Conservation (phyloP, 2,329 filamentous ascomycete genomes). For the Fusarium algeriense region DNA sequence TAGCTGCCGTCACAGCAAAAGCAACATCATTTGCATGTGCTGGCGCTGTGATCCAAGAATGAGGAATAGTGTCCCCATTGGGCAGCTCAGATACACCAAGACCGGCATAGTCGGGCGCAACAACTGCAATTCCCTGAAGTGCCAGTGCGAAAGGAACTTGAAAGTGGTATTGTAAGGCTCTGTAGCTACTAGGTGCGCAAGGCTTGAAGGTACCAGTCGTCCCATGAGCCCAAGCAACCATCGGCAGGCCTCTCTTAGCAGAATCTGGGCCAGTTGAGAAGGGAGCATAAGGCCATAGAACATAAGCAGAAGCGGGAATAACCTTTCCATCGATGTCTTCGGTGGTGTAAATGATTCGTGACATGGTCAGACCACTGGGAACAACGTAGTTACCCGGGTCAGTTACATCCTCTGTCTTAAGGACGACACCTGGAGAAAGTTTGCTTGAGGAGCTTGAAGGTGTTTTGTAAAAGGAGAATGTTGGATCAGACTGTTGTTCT, state of each 20-base stretch:
- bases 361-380: slow-evolving; percentile 29
- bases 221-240: slow-evolving; percentile 5
- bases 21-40: slow-evolving; percentile 36
- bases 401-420: slow-evolving; percentile 11
- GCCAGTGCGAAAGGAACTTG: slow-evolving; percentile 31
- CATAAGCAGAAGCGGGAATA: slow-evolving; percentile 18
- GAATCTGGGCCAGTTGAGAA: background rate
- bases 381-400: slow-evolving; percentile 24
- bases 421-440: background rate
- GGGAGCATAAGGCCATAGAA: background rate
- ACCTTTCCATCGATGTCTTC: slow-evolving; percentile 19
- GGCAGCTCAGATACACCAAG: slow-evolving; percentile 24
- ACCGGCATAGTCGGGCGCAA: slow-evolving; percentile 35
- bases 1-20: slow-evolving; percentile 24
- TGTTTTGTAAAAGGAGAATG: slow-evolving; percentile 1
- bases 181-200: slow-evolving; percentile 31
- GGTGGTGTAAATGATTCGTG: slow-evolving; percentile 30
- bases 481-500: slow-evolving; percentile 10
- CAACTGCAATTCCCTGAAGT: slow-evolving; percentile 31
- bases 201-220: slow-evolving; percentile 29
- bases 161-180: slow-evolving; percentile 33
- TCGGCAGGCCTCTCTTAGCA: background rate
- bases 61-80: slow-evolving; percentile 21
- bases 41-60: slow-evolving; percentile 24
- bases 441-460: slow-evolving; percentile 5